Percentiles rank a stretch among this genome's conserved stretches.
phyloP scores from a whole-genome alignment of 1,284 basidiomycete species.

The Mycosarcoma mackinlayi region DNA sequence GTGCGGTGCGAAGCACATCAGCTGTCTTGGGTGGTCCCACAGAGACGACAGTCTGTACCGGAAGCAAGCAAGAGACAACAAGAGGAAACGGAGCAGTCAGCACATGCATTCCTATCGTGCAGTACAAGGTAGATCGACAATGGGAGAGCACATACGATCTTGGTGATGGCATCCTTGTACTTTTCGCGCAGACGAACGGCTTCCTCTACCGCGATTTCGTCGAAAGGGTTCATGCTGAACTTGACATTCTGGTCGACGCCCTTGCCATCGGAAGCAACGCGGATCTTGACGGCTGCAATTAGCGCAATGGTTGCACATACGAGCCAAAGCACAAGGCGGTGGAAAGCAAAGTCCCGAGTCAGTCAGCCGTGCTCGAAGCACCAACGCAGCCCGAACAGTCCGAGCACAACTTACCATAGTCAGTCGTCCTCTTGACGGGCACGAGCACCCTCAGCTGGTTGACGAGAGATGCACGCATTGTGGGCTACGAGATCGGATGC shows the following conservation, averaged over 20 bases:
- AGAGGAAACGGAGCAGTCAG: neutral
- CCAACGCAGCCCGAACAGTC: neutral
- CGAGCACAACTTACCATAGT: constrained; percentile 56
- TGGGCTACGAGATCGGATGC: neutral
- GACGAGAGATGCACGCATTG: constrained; percentile 64
- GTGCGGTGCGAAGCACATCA: constrained; percentile 92
- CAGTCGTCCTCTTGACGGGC: constrained; percentile 68
- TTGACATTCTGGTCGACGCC: constrained; percentile 68
- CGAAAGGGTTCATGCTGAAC: constrained; percentile 71
- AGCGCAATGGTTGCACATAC: no score
- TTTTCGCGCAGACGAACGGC: constrained; percentile 91
- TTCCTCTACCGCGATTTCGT: constrained; percentile 85
- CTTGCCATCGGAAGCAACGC: constrained; percentile 66
- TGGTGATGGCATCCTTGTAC: constrained; percentile 72
- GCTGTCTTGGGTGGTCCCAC: constrained; percentile 90
- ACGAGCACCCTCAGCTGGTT: constrained; percentile 66
- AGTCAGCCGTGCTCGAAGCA: neutral
- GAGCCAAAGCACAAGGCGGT: no score
- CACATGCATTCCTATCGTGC: neutral
- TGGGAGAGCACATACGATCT: constrained; percentile 55
- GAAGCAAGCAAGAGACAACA: no score
- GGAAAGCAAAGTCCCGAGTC: neutral
- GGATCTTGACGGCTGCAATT: constrained; percentile 66
- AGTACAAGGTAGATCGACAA: no score
- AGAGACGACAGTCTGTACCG: constrained; percentile 76